These are phyloP conservation scores for Jatropha podagrica DNA, from an alignment of 441 rosid genomes.

Conservation along the genomic window DNA sequence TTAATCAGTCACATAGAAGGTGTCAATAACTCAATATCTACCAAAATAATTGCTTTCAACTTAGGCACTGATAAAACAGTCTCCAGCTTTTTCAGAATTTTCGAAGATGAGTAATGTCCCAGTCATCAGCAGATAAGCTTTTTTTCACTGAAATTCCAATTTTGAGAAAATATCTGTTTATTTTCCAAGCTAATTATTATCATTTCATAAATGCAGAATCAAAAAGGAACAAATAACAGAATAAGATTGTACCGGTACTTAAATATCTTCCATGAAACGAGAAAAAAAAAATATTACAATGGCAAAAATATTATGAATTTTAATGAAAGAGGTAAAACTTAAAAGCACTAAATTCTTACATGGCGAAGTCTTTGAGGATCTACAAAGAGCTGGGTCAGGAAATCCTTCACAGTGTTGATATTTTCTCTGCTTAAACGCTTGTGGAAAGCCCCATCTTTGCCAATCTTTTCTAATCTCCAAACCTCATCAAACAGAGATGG, in stretches of 20 bases:
- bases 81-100: background rate
- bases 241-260: background rate
- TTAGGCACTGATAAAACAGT: background rate
- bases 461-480: slow-evolving; percentile 98
- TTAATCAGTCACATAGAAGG: background rate
- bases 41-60: background rate
- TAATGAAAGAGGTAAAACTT: background rate
- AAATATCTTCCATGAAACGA: background rate
- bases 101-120: background rate
- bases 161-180: background rate
- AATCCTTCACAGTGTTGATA: slow-evolving; percentile 82
- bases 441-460: slow-evolving; percentile 98
- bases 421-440: slow-evolving; percentile 63
- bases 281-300: background rate
- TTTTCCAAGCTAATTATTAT: background rate
- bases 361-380: slow-evolving; percentile 77
- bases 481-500: slow-evolving; percentile 83
- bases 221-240: background rate
- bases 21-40: background rate
- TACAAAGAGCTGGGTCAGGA: slow-evolving; percentile 58
- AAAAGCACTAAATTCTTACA: slow-evolving; percentile 41
- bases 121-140: background rate
- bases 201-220: slow-evolving; percentile 6
- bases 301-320: background rate
- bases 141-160: background rate